Percentiles rank a stretch among this genome's conserved stretches.
These are phyloP conservation scores for Rhynchospora tenuis DNA, from an alignment of 176 grass and related monocot genomes.

Conservation along the genomic window DNA sequence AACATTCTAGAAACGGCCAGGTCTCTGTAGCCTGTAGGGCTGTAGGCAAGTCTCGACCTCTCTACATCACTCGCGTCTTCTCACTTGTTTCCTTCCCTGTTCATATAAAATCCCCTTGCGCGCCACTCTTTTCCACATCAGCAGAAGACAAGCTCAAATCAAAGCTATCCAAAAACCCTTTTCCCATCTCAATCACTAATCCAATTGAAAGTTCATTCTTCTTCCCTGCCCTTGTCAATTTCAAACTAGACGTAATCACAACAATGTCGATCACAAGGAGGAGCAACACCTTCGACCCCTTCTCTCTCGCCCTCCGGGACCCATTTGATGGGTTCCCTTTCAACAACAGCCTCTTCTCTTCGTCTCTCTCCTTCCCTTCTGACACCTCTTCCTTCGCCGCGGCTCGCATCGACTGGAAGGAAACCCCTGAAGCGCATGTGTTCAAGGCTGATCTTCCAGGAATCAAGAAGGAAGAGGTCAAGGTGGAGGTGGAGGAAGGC, in stretches of 20 bases:
- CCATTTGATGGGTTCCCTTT: slow-evolving; percentile 19
- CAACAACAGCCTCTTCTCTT: background rate
- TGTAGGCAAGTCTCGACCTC: background rate
- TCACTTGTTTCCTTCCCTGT: too few relatives aligned
- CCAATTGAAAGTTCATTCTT: too few relatives aligned
- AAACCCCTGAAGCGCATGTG: background rate
- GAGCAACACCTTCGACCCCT: slow-evolving; percentile 14
- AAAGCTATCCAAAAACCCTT: background rate
- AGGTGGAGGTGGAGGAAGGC: slow-evolving; percentile 15
- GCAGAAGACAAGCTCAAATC: background rate
- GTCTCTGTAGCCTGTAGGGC: too few relatives aligned
- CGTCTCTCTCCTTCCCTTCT: background rate
- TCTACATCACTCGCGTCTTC: background rate
- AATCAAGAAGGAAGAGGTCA: slow-evolving; percentile 7
- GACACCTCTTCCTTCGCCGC: background rate
- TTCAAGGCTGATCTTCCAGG: slow-evolving; percentile 15
- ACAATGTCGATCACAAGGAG: slow-evolving; percentile 12
- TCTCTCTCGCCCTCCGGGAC: background rate
- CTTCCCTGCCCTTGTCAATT: too few relatives aligned
- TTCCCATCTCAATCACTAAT: too few relatives aligned
- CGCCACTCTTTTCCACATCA: background rate
- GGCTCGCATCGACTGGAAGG: slow-evolving; percentile 12
- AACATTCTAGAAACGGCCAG: background rate
- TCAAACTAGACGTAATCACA: background rate
- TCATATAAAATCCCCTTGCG: background rate